These are phyloP conservation scores for Sclerotinia glacialis DNA, from an alignment of 2,329 filamentous ascomycete genomes.

Conservation along the genomic window DNA sequence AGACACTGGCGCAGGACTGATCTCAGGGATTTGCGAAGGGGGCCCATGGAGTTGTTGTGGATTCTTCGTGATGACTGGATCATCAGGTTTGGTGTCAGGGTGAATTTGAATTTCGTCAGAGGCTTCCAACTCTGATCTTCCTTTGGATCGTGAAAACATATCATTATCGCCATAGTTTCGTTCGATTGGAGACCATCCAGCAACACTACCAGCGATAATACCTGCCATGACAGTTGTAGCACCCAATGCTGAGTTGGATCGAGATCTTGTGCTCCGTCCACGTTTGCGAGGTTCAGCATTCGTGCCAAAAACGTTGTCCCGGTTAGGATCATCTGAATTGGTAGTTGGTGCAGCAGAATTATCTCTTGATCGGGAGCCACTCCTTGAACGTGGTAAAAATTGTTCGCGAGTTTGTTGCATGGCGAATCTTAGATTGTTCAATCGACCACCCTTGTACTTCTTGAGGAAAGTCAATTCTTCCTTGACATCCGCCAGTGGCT, in stretches of 20 bases:
- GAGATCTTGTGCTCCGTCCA: constrained; percentile 64
- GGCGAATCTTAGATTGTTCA: constrained; percentile 78
- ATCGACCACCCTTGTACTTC: constrained; percentile 74
- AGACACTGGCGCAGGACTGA: constrained; percentile 26
- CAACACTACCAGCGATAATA: constrained; percentile 73
- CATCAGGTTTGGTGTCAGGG: constrained; percentile 48
- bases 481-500: constrained; percentile 69
- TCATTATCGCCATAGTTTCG: constrained; percentile 43
- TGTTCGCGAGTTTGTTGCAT: constrained; percentile 72
- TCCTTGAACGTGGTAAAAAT: constrained; percentile 59
- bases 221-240: constrained; percentile 81
- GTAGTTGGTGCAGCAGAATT: constrained; percentile 63
- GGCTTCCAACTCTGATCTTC: constrained; percentile 42
- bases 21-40: constrained; percentile 36
- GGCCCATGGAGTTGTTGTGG: constrained; percentile 36
- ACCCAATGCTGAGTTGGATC: constrained; percentile 66
- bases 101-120: constrained; percentile 48
- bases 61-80: constrained; percentile 46
- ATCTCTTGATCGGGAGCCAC: constrained; percentile 61
- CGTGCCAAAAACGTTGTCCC: constrained; percentile 51
- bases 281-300: constrained; percentile 58
- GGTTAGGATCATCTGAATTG: constrained; percentile 50
- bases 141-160: constrained; percentile 34
- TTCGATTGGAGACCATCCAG: constrained; percentile 74
- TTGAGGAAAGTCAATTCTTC: constrained; percentile 80